phyloP scores from a whole-genome alignment of 768 basidiomycete genomes.

The Amanita subjunquillea region DNA sequence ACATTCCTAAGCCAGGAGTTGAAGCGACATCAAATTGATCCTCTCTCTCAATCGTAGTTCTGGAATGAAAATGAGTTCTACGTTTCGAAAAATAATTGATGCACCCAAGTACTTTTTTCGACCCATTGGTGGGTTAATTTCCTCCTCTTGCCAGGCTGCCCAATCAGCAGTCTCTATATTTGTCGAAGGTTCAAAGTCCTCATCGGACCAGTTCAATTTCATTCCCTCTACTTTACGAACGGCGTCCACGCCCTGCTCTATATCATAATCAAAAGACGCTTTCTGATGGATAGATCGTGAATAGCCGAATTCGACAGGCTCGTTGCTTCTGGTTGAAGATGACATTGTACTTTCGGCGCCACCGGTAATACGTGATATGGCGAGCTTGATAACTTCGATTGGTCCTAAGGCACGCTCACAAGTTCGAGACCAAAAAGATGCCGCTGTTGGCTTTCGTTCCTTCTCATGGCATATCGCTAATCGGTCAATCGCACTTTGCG shows the following conservation, averaged over 20 bases:
- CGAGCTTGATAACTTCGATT: neutral
- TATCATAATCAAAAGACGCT: neutral
- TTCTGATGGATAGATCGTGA: conserved; percentile 2
- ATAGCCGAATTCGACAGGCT: neutral
- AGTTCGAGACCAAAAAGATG: neutral
- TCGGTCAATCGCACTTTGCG: neutral
- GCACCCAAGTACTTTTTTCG: neutral
- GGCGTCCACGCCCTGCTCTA: neutral
- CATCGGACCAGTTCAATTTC: conserved; percentile 5
- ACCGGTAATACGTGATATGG: neutral
- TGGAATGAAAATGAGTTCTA: neutral
- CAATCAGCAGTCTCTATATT: neutral
- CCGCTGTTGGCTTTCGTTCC: neutral
- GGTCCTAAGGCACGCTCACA: neutral
- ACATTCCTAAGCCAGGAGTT: conserved; percentile 36
- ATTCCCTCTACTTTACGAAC: neutral
- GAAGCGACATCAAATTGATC: neutral
- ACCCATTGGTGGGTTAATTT: neutral
- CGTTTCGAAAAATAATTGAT: neutral
- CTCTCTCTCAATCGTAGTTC: conserved; percentile 13
- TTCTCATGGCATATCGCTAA: neutral
- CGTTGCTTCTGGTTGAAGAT: neutral
- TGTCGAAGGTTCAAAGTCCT: neutral
- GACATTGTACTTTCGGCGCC: conserved; percentile 8
- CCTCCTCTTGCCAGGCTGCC: conserved; percentile 1